Base-by-base conservation (phyloP, 495 filamentous ascomycete species). In the Hyaloscypha hepaticicola region DNA sequence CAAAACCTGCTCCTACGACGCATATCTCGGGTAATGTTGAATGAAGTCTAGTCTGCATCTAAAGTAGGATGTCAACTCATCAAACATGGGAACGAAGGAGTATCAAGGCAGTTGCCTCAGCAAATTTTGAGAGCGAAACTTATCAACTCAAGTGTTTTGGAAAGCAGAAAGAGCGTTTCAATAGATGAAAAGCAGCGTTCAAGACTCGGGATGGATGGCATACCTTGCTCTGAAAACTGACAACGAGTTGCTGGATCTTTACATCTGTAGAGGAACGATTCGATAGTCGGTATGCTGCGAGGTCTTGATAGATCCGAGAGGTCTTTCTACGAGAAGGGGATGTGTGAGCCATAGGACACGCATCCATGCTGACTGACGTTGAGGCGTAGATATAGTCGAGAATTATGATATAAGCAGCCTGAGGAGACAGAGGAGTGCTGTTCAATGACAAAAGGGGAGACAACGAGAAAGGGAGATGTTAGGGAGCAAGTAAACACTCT, bases 1-100 rank as follows among this genome's bases (percentile, higher is more conserved):
- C 83, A 24, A 97, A 72, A 27, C 95, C 95, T 41, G 91, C 94
- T 19, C 95, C 95, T 55, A 99, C 82, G 21, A 99, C 77, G 16
- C 89, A 89, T 27, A 97, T 60, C 51, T 79, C 79, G 8, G 79
- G 77, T 52, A 67, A 75, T 51, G 66, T 74, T 29, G 66, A 72
- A 28, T 72, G 66, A 49, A 63, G 69, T 25, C 72, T 68, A 7
- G 71, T 74, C 61, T 76, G 74, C 57, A 68, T 70, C 79, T 82
- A 72, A 45, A 45, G 38, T 16, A 45, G 38, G 16, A 45, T 3
- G 3, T 45, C 19, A 45, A 16, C 19, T 16, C 50, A 53, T 24
- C 21, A 21, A 12, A 9, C 9, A 26, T 25, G n/a, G 25, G 50
- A 53, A 53, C 11, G n/a, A 19, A 19, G 12, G 19, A 63, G 59